Evolutionary conservation across 2,329 filamentous ascomycete genomes (phyloP).

Genomic region (Keithomyces neogunnii): DNA sequence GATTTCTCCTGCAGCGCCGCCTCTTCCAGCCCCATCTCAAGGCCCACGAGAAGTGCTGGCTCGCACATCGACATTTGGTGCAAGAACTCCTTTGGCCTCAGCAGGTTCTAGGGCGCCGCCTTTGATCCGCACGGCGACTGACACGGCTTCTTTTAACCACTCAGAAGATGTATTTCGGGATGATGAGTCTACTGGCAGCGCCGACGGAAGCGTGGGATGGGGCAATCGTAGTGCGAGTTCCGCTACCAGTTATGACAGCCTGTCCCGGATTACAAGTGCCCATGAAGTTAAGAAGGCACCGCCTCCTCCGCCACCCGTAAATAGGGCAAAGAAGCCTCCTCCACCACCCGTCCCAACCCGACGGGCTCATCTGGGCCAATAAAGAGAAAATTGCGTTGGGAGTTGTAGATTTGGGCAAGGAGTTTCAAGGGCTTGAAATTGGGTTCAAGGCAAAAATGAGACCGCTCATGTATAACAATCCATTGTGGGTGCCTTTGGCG

Average conservation of each 20-base stretch:
- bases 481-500: background rate
- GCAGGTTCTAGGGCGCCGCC: conserved; percentile 26
- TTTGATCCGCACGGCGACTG: conserved; percentile 34
- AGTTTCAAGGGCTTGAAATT: too few species aligned
- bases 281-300: conserved; percentile 42
- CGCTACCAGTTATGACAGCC: conserved; percentile 46
- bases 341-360: conserved; percentile 25
- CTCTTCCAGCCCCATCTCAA: conserved; percentile 25
- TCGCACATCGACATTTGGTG: conserved; percentile 3
- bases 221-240: conserved; percentile 44
- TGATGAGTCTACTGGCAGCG: conserved; percentile 41
- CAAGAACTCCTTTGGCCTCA: conserved; percentile 8
- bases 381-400: background rate
- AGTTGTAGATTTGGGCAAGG: too few species aligned
- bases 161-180: conserved; percentile 39
- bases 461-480: background rate
- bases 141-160: conserved; percentile 17
- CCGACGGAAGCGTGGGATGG: conserved; percentile 43
- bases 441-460: too few species aligned
- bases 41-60: conserved; percentile 2
- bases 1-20: conserved; percentile 18
- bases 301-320: conserved; percentile 42
- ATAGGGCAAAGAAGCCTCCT: conserved; percentile 35
- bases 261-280: conserved; percentile 16
- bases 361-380: conserved; percentile 17